Conservation (phyloP, 2,329 filamentous ascomycete genomes). For the Stagonosporopsis vannaccii region DNA sequence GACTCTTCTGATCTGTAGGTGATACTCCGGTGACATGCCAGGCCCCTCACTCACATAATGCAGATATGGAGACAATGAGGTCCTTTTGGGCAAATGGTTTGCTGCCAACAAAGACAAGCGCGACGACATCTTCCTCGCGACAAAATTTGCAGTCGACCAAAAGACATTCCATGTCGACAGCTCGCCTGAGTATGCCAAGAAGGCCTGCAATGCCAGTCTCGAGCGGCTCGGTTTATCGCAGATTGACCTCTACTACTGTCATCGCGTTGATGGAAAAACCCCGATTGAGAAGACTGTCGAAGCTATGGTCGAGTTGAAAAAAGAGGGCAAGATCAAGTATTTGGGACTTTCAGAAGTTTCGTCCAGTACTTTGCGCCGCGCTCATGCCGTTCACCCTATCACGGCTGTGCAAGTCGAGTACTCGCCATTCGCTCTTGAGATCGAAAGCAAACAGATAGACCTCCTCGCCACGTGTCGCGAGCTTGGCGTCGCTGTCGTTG, state of each 20-base stretch:
- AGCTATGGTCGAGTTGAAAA: slow-evolving; percentile 62
- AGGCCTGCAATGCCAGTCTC: slow-evolving; percentile 52
- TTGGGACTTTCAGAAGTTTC: slow-evolving; percentile 58
- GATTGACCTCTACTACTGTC: slow-evolving; percentile 58
- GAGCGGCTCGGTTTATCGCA: slow-evolving; percentile 49
- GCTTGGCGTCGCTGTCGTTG: slow-evolving; percentile 52
- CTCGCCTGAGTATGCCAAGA: slow-evolving; percentile 51
- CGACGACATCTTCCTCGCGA: slow-evolving; percentile 58
- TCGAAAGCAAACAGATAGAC: slow-evolving; percentile 50
- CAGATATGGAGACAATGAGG: slow-evolving; percentile 44
- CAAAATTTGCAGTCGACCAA: slow-evolving; percentile 51
- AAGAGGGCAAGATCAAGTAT: slow-evolving; percentile 60
- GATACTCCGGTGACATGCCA: no score
- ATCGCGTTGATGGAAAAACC: slow-evolving; percentile 53
- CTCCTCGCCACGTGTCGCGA: slow-evolving; percentile 53
- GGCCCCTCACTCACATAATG: not conserved
- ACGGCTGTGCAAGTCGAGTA: slow-evolving; percentile 61
- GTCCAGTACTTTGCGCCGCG: slow-evolving; percentile 57
- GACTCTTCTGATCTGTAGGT: slow-evolving; percentile 39
- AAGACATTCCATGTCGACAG: slow-evolving; percentile 53
- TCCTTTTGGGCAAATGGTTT: slow-evolving; percentile 47
- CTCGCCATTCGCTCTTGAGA: slow-evolving; percentile 57
- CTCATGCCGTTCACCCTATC: slow-evolving; percentile 56
- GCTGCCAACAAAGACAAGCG: slow-evolving; percentile 47
- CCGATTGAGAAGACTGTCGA: slow-evolving; percentile 59